A percentile compares a stretch with the other conserved stretches of the same genome.
phyloP scores from a whole-genome alignment of 805 yeast genomes.

The Wickerhamomyces tratensis region DNA sequence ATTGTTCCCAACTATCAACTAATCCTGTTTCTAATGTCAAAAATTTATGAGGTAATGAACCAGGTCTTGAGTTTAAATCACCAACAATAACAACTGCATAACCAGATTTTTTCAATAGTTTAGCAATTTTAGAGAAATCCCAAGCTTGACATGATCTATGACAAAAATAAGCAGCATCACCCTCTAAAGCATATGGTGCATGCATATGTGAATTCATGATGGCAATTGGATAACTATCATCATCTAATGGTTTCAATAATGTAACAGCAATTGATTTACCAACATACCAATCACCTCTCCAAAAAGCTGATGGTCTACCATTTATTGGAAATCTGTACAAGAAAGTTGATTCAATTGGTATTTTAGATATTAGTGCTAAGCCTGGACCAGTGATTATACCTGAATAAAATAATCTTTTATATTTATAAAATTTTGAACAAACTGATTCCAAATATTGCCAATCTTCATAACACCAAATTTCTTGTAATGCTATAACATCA shows the following conservation, averaged over 20 bases:
- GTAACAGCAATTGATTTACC: conserved; percentile 86
- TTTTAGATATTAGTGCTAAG: conserved; percentile 69
- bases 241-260: conserved; percentile 40
- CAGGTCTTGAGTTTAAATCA: conserved; percentile 85
- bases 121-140: conserved; percentile 72
- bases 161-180: conserved; percentile 84
- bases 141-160: conserved; percentile 95
- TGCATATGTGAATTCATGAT: conserved; percentile 91
- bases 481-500: conserved; percentile 91
- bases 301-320: conserved; percentile 90
- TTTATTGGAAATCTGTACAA: conserved; percentile 82
- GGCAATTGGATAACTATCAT: conserved; percentile 51
- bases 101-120: conserved; percentile 57
- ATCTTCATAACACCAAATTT: conserved; percentile 83
- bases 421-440: conserved; percentile 45
- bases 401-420: conserved; percentile 59
- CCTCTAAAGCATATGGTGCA: conserved; percentile 79
- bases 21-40: conserved; percentile 62
- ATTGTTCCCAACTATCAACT: conserved; percentile 73
- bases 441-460: conserved; percentile 52
- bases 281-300: conserved; percentile 95
- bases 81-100: conserved; percentile 87
- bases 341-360: conserved; percentile 75
- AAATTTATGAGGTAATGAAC: conserved; percentile 69
- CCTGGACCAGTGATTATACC: conserved; percentile 95